These are phyloP conservation scores for Periconia digitata DNA, from an alignment of 2,329 filamentous ascomycete genomes.

Conservation along the genomic window DNA sequence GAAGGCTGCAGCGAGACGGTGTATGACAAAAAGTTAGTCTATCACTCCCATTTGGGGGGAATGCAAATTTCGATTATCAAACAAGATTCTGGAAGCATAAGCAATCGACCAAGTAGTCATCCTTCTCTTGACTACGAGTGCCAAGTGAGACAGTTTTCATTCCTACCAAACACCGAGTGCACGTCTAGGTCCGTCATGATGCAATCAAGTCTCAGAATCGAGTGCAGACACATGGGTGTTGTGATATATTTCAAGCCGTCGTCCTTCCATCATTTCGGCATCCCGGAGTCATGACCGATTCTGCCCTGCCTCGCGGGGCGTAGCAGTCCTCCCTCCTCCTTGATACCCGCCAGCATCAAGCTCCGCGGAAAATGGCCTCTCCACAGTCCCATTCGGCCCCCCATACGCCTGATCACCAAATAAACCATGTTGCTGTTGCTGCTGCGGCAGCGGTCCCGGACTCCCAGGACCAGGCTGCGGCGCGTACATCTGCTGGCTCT, in stretches of 20 bases:
- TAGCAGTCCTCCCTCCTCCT: neutral
- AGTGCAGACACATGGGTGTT: too few species aligned
- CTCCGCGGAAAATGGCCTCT: slow-evolving; percentile 23
- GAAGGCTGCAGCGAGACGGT: neutral
- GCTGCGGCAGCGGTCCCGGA: slow-evolving; percentile 15
- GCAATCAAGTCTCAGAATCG: too few species aligned
- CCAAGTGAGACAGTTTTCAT: neutral
- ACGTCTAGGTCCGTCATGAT: too few species aligned
- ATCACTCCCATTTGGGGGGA: too few species aligned
- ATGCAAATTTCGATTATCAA: neutral
- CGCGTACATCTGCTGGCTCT: slow-evolving; percentile 13
- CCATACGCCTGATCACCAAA: slow-evolving; percentile 1
- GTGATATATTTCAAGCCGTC: too few species aligned
- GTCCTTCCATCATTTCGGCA: too few species aligned
- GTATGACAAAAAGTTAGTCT: slow-evolving; percentile 5
- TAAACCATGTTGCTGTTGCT: slow-evolving; percentile 13
- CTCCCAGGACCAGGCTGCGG: slow-evolving; percentile 6
- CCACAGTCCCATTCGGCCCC: slow-evolving; percentile 2
- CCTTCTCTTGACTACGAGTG: neutral
- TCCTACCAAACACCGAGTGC: neutral
- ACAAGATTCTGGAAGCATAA: neutral
- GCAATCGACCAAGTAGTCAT: neutral
- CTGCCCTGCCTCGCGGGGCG: neutral
- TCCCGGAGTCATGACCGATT: neutral
- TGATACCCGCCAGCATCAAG: slow-evolving; percentile 12